Evolutionary conservation across 306 rosid genomes (phyloP).

Genomic region (Fragaria ananassa): DNA sequence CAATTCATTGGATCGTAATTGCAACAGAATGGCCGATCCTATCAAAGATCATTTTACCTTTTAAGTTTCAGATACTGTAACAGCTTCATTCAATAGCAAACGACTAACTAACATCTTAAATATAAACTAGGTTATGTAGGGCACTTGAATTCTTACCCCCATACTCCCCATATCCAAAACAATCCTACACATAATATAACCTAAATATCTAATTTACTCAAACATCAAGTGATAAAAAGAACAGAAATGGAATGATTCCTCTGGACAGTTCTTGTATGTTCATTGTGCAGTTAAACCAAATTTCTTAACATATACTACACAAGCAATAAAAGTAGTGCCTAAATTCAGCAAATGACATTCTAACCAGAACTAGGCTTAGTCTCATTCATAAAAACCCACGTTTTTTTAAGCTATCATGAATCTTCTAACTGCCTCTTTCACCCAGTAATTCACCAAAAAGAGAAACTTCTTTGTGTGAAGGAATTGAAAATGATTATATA

Average conservation of each 20-base stretch:
- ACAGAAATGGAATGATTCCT: neutral
- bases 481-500: neutral
- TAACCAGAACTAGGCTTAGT: neutral
- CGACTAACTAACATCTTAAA: neutral
- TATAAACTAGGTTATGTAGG: neutral
- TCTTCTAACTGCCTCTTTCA: constrained; percentile 3
- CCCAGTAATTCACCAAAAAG: constrained; percentile 3
- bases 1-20: neutral
- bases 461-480: neutral
- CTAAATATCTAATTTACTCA: neutral
- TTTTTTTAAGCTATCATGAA: neutral
- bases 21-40: neutral
- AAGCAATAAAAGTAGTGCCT: neutral
- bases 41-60: neutral
- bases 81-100: neutral
- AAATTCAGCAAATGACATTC: neutral
- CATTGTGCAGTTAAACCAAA: constrained; percentile 3
- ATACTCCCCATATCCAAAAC: neutral
- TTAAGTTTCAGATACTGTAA: neutral
- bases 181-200: neutral
- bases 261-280: neutral
- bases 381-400: constrained; percentile 11
- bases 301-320: neutral
- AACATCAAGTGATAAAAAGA: neutral
- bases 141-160: neutral